Evolutionary conservation across 2,329 filamentous ascomycete genomes (phyloP), one percentile per base, ranked within the genome.

Genomic region (Monosporascus ibericus): DNA sequence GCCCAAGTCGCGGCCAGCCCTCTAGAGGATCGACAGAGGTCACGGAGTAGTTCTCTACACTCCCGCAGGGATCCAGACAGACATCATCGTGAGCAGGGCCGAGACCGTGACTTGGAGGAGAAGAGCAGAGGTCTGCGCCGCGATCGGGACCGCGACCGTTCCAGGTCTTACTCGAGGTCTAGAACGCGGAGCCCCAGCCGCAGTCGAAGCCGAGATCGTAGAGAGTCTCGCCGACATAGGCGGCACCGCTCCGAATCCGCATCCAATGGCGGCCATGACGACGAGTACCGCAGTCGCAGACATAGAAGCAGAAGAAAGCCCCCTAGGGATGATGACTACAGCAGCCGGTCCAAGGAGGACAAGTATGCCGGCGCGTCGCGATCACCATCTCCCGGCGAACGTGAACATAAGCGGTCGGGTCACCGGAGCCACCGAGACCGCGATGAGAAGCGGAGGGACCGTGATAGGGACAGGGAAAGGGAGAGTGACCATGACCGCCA

Each of bases 381-480:
- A 52, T 89, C 87, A 5, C 76, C 77, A 5, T 90, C 88, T 2
- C 80, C 79, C 1, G 80, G 82, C 61, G 72, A 70, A 60, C 72
- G 67, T 50, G 72, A 76, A 22, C 70, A 72, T 75, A 73, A 62
- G 67, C 68, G 63, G 71, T 77, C 50, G 68, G 74, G 60, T 68
- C 76, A 55, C 70, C 77, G 38, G 74, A 82, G 63, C 48, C 63
- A 62, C 48, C 74, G 74, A 25, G 70, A 78, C 55, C 70, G 74
- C 44, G 72, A 76, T 15, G 42, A 46, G 42, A 46, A 46, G 42
- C 42, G 42, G 14, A 25, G 42, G 9, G 42, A 46, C 17, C 42
- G 42, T 18, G 42, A 46, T 22, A 71, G 73, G 24, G 72, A 76
- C 25, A 66, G 68, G 48, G 61, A 63, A 27, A 68, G 52, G 34